phyloP scores from a whole-genome alignment of 495 filamentous ascomycete genomes.

The Aspergillus diversus region DNA sequence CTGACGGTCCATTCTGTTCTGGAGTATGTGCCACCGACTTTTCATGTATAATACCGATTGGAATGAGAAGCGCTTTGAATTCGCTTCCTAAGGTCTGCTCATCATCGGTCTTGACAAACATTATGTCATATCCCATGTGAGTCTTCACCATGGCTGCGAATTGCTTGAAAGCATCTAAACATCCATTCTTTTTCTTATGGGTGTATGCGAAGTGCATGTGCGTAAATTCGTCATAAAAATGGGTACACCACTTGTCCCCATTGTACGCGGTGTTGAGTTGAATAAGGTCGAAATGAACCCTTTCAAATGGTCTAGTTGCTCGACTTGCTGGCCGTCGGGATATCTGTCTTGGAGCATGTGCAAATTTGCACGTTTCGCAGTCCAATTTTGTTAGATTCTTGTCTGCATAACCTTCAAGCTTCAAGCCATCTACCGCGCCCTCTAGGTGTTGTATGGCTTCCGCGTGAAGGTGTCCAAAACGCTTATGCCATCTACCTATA shows the following conservation, averaged over 20 bases:
- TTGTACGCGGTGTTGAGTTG: background rate
- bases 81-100: background rate
- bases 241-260: background rate
- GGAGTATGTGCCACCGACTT: background rate
- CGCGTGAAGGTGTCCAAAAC: background rate
- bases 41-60: background rate
- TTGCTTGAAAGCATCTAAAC: background rate
- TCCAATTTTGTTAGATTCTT: background rate
- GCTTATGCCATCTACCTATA: background rate
- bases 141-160: background rate
- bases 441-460: background rate
- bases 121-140: background rate
- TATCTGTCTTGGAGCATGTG: background rate
- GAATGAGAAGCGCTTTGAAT: background rate
- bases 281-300: conserved; percentile 3
- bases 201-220: background rate
- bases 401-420: background rate
- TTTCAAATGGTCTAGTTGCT: background rate
- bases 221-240: conserved; percentile 4
- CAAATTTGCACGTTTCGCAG: background rate
- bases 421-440: background rate
- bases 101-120: background rate
- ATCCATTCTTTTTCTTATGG: background rate
- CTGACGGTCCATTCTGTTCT: background rate
- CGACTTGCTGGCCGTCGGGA: background rate